Evolutionary conservation across 306 rosid genomes (phyloP).

Genomic region (Cicer arietinum): DNA sequence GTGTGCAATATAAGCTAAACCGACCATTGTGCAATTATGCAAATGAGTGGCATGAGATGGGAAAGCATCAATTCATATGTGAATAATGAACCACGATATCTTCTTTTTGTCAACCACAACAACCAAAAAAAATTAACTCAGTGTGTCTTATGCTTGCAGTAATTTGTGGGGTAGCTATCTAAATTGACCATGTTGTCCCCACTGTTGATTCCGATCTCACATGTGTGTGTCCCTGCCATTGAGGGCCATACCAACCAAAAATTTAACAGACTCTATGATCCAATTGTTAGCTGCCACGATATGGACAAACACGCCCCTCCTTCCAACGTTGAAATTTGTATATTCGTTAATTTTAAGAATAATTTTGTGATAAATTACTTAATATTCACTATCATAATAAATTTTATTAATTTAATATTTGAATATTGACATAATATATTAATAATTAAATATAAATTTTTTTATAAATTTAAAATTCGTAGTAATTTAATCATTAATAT

Average conservation of each 20-base stretch:
- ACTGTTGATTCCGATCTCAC: conserved; percentile 37
- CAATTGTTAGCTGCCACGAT: neutral
- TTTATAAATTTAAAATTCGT: too few relatives aligned
- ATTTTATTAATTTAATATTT: too few relatives aligned
- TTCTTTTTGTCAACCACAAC: neutral
- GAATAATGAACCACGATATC: neutral
- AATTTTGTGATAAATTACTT: too few relatives aligned
- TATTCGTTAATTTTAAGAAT: too few relatives aligned
- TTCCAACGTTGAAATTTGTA: too few relatives aligned
- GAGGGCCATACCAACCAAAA: conserved; percentile 42
- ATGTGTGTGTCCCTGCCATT: neutral
- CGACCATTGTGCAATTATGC: conserved; percentile 5
- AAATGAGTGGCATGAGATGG: conserved; percentile 23
- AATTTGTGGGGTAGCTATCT: conserved; percentile 16
- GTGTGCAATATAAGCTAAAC: conserved; percentile 31
- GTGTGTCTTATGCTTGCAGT: conserved; percentile 19
- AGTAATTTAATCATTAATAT: too few relatives aligned
- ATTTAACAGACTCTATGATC: conserved; percentile 15
- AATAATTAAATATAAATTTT: too few relatives aligned
- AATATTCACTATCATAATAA: too few relatives aligned
- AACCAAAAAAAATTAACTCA: neutral
- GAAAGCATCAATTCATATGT: neutral
- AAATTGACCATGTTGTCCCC: conserved; percentile 45
- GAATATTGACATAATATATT: too few relatives aligned
- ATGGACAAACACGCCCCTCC: too few relatives aligned